These are phyloP conservation scores for Viridothelium virens DNA, from an alignment of 495 filamentous ascomycete genomes.

Conservation along the genomic window DNA sequence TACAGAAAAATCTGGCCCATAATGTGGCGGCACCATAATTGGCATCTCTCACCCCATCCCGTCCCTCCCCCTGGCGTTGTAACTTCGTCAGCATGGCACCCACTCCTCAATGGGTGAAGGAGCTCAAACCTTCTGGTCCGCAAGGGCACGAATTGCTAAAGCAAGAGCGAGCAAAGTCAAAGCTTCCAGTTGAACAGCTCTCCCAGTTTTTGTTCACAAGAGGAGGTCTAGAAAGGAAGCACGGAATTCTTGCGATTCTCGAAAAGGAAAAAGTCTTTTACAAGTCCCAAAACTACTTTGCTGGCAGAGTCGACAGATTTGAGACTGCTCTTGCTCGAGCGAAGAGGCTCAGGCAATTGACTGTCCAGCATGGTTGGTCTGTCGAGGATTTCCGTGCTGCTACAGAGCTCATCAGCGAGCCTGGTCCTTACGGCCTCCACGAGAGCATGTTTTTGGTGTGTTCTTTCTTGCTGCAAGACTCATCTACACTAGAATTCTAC, in stretches of 20 bases:
- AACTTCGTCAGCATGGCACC: constrained; percentile 28
- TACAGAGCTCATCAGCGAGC: constrained; percentile 55
- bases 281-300: constrained; percentile 60
- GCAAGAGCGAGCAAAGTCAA: constrained; percentile 53
- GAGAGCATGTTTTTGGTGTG: constrained; percentile 56
- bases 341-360: constrained; percentile 58
- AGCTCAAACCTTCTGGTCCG: constrained; percentile 52
- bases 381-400: constrained; percentile 53
- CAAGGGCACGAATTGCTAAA: constrained; percentile 54
- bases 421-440: constrained; percentile 61
- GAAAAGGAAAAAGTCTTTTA: constrained; percentile 57
- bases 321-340: constrained; percentile 53
- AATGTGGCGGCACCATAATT: not conserved
- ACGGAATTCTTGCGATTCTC: constrained; percentile 48
- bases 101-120: constrained; percentile 56
- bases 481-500: not conserved
- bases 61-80: not conserved
- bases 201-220: constrained; percentile 55
- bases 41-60: not conserved
- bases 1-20: not conserved
- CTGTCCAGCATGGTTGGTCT: constrained; percentile 55
- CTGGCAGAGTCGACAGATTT: constrained; percentile 56
- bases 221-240: constrained; percentile 47
- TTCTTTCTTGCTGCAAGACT: constrained; percentile 15
- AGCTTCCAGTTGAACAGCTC: constrained; percentile 50